Base-by-base conservation (phyloP, 2,329 filamentous ascomycete species). In the Tolypocladium nubicola region DNA sequence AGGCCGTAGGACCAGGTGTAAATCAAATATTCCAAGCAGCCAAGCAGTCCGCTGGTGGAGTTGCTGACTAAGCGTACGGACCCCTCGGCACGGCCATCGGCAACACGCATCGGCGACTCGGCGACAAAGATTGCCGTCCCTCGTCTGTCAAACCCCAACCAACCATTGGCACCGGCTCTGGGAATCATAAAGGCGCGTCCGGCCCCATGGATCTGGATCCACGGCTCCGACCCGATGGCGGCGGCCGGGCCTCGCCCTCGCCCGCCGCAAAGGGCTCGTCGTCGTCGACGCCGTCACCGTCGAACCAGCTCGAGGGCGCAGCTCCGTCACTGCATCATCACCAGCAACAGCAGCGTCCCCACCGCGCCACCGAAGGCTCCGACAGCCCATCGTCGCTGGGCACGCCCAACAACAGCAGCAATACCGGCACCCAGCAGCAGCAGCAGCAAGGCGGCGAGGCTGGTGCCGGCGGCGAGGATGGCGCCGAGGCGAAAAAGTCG, bases 401-500 rank as follows among this genome's bases (percentile, higher is more conserved):
- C 47, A 50, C 47, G 47, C 57, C 56, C 30, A 13, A 16, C 50
- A 52, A 14, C 50, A 33, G 10, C 45, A 49, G n/a, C 43, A 30
- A 30, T 23, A n/a, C 4, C 23, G 4, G 14, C 43, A 26, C 8
- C 16, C 26, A 33, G 1, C 26, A 40, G 5, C 38, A 19, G 16
- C 38, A 16, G 38, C 38, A 33, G 26, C 45, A 50, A n/a, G n/a
- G n/a, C n/a, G n/a, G n/a, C n/a, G n/a, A n/a, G n/a, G n/a, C n/a
- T n/a, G n/a, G n/a, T n/a, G n/a, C n/a, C n/a, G n/a, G n/a, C 37
- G 49, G 16, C 59, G 65, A 65, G 37, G 61, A 57, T 10, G 57
- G 63, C 58, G 54, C 54, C 52, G 38, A 57, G 35, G 38, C 58
- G 55, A 49, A 88, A 70, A 82, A 87, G 57, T 79, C 84, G 4